Percentiles rank a stretch among this genome's conserved stretches.
Conservation (phyloP, 176 grass and related monocot genomes). For the Carex kokanica region DNA sequence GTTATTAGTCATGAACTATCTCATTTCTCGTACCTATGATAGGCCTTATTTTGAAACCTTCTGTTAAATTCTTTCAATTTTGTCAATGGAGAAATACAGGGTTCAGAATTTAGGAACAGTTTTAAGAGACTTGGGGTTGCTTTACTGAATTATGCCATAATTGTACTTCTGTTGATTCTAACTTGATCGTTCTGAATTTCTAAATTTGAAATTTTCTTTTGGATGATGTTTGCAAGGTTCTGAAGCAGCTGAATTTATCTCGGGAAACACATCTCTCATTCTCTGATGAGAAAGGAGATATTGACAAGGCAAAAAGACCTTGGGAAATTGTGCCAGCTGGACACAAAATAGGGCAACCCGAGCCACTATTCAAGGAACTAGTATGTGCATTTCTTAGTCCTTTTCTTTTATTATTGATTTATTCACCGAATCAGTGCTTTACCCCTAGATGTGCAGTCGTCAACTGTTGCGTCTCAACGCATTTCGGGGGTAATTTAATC, state of each 20-base stretch:
- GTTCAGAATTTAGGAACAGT: background rate
- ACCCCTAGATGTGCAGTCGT: too few species aligned
- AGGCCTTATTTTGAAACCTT: background rate
- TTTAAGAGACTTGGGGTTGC: background rate
- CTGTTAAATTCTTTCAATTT: background rate
- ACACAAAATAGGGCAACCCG: constrained; percentile 73
- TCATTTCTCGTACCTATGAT: background rate
- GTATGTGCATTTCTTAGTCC: constrained; percentile 31
- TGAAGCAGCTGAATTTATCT: constrained; percentile 67
- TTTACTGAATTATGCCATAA: background rate
- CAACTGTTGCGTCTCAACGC: too few species aligned
- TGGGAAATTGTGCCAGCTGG: constrained; percentile 81
- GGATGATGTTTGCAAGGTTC: constrained; percentile 44
- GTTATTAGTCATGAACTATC: background rate
- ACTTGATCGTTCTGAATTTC: background rate
- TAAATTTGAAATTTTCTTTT: background rate
- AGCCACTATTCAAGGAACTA: constrained; percentile 84
- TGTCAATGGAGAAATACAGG: background rate
- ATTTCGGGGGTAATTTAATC: too few species aligned
- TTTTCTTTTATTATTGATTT: background rate
- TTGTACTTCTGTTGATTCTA: constrained; percentile 4
- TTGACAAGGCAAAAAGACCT: constrained; percentile 56
- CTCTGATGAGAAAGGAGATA: constrained; percentile 73
- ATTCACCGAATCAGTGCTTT: too few species aligned
- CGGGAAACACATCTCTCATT: constrained; percentile 52